Evolutionary conservation across 2,329 filamentous ascomycete genomes (phyloP).

Genomic region (Pseudogymnoascus sp.): DNA sequence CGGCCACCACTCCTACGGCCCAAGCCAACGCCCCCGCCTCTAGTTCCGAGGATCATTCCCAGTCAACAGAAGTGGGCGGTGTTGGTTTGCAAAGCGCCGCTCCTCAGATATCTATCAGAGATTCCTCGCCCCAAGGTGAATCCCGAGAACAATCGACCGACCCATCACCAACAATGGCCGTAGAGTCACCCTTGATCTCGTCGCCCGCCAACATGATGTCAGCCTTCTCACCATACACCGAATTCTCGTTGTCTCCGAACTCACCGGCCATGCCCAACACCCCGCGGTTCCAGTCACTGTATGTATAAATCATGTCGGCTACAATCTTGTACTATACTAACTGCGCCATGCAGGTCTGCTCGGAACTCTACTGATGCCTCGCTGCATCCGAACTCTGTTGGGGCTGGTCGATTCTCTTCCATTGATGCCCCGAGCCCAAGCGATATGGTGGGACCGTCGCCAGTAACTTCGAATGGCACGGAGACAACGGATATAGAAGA

Average conservation of each 20-base stretch:
- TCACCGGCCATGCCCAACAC: conserved; percentile 36
- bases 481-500: conserved; percentile 79
- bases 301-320: conserved; percentile 24
- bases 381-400: conserved; percentile 43
- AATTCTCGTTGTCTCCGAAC: conserved; percentile 48
- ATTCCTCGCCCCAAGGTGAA: conserved; percentile 4
- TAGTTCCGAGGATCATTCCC: neutral
- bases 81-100: conserved; percentile 5
- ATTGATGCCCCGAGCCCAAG: conserved; percentile 45
- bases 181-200: conserved; percentile 53
- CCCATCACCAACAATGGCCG: conserved; percentile 39
- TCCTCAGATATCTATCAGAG: conserved; percentile 8
- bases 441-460: conserved; percentile 69
- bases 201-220: conserved; percentile 51
- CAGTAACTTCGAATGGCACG: conserved; percentile 77
- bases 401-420: conserved; percentile 24
- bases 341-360: conserved; percentile 29
- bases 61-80: conserved; percentile 7
- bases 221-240: conserved; percentile 43
- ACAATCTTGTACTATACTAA: conserved; percentile 8
- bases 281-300: conserved; percentile 45
- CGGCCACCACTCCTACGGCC: neutral
- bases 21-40: conserved; percentile 9
- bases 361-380: conserved; percentile 38
- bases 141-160: conserved; percentile 1